Conservation (phyloP, 2,329 filamentous ascomycete genomes). For the Colletotrichum aenigma region DNA sequence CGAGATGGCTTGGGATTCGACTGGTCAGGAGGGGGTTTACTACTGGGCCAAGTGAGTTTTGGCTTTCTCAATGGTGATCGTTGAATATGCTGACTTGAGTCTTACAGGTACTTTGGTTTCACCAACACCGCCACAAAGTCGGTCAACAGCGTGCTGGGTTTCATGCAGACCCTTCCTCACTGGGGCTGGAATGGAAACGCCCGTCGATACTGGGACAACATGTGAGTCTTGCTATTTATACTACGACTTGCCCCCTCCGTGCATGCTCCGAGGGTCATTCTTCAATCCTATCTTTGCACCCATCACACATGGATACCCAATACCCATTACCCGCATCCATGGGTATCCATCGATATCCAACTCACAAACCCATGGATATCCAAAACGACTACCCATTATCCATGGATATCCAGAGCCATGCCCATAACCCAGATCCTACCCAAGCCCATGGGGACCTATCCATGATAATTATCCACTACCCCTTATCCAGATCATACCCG, state of each 20-base stretch:
- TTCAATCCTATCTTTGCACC: background rate
- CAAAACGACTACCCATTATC: background rate
- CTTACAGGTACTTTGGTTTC: constrained; percentile 50
- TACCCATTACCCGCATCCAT: background rate
- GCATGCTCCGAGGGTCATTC: background rate
- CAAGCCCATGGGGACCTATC: too few species aligned
- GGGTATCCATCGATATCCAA: background rate
- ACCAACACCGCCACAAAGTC: constrained; percentile 49
- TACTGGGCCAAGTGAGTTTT: constrained; percentile 54
- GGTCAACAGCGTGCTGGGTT: constrained; percentile 58
- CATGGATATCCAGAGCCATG: too few species aligned
- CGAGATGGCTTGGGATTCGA: constrained; percentile 68
- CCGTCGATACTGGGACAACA: constrained; percentile 63
- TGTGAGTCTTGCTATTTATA: constrained; percentile 34
- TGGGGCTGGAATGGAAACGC: constrained; percentile 69
- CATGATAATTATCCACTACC: background rate
- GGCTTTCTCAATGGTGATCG: accelerated
- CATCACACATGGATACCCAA: background rate
- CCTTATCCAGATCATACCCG: background rate
- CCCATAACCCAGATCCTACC: too few species aligned
- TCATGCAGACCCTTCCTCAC: constrained; percentile 60
- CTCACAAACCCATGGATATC: background rate
- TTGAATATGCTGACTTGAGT: background rate
- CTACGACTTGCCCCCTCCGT: background rate
- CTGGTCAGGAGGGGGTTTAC: constrained; percentile 64